Percentiles rank a stretch among this genome's conserved stretches.
Conservation (phyloP, 2,329 filamentous ascomycete genomes). For the Mycogone perniciosa region DNA sequence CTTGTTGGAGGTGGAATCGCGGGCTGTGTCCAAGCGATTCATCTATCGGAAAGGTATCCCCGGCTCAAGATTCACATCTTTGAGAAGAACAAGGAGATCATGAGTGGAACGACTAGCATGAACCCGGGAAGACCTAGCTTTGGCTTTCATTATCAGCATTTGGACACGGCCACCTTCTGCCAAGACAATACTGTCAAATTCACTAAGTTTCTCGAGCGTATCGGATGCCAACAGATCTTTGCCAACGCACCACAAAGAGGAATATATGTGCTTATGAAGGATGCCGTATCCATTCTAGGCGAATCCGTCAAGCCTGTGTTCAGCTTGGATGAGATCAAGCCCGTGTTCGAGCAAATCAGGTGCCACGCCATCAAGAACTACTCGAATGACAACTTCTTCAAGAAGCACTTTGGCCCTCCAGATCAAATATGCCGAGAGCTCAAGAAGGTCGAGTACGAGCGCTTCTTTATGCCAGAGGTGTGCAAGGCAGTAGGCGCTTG, state of each 20-base stretch:
- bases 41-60: conserved; percentile 1
- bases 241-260: not conserved
- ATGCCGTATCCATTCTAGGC: not conserved
- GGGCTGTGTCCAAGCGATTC: conserved; percentile 2
- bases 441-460: not conserved
- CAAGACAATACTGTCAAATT: conserved; percentile 6
- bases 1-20: conserved; percentile 4
- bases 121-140: conserved; percentile 1
- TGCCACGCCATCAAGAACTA: conserved; percentile 1
- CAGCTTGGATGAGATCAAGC: not conserved
- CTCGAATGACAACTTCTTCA: not conserved
- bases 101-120: conserved; percentile 1
- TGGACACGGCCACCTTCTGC: conserved; percentile 3
- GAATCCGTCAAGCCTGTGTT: not conserved
- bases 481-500: not conserved
- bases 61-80: conserved; percentile 1
- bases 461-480: not conserved
- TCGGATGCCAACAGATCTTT: conserved; percentile 1
- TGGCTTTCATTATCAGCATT: conserved; percentile 5
- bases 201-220: conserved; percentile 1
- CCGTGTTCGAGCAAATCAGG: conserved; percentile 1
- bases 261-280: conserved; percentile 6
- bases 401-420: not conserved
- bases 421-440: not conserved
- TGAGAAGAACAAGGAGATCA: conserved; percentile 1